Base-by-base conservation (phyloP, 2,329 filamentous ascomycete genomes). In the Trichoderma oligosporum region DNA sequence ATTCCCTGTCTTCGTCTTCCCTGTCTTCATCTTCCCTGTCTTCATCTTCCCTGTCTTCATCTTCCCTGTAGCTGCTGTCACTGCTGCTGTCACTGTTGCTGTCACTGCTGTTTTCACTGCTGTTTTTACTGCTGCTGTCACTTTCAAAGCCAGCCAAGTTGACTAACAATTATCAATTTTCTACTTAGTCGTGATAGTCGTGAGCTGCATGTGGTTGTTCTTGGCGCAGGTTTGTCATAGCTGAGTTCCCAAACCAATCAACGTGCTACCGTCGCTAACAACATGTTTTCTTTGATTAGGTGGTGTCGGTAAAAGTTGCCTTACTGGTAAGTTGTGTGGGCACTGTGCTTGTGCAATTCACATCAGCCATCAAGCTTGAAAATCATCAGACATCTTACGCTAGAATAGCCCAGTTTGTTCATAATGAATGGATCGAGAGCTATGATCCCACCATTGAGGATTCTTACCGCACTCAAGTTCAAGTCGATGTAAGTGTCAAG, bases 371-470 rank as follows among this genome's bases (percentile, higher is more conserved):
- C 12, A 39, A n/a, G 38, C 33, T 42, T 20, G 9, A 38, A 60
- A 36, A 59, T 52, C 44, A 59, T 56, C n/a, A n/a, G n/a, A n/a
- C n/a, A 53, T 51, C 63, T 65, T 16, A 66, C 64, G 49, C 44
- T 60, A 52, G 56, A 61, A 61, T 61, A 91, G 91, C 91, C 67
- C 91, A 96, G 79, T 96, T 95, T 68, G 91, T 96, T 52, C 90
- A 94, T 73, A 92, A 94, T 75, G 88, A 95, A 66, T 95, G 91
- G 89, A 93, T 96, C 70, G 91, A 96, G 73, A 89, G 85, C 71
- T 90, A 90, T 73, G 87, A 90, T 70, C 87, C 87, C 14, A 90
- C 87, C 16, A 90, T 90, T 65, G 87, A 90, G 69, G 87, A 90
- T 71, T 88, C 87, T 27, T 90, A 90, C 69, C 81, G 87, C 61